Percentiles rank a stretch among this genome's conserved stretches.
These are phyloP conservation scores for Globisporangium rhizosaccharum DNA, from an alignment of 352 stramenopile species.

Conservation along the genomic window DNA sequence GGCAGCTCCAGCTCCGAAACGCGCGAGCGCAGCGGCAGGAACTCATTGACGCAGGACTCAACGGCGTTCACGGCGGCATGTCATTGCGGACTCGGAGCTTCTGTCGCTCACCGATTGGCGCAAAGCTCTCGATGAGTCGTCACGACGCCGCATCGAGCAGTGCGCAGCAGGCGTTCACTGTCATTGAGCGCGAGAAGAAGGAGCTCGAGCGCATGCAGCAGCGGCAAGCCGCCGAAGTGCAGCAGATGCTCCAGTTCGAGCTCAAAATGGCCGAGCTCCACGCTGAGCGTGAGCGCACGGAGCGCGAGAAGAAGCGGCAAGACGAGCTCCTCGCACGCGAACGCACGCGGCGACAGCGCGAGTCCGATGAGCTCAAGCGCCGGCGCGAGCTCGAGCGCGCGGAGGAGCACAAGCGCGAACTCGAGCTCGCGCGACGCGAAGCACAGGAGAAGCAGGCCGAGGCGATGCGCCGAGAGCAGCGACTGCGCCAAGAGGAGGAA, in stretches of 20 bases:
- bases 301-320: slow-evolving; percentile 40
- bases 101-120: slow-evolving; percentile 37
- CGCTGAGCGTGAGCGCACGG: slow-evolving; percentile 43
- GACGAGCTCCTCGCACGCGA: slow-evolving; percentile 38
- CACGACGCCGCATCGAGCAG: slow-evolving; percentile 13
- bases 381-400: slow-evolving; percentile 48
- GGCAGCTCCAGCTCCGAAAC: slow-evolving; percentile 42
- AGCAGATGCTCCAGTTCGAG: slow-evolving; percentile 69
- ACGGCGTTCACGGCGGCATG: slow-evolving; percentile 44
- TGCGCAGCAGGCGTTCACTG: slow-evolving; percentile 31
- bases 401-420: slow-evolving; percentile 41
- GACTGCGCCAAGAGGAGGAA: slow-evolving; percentile 47
- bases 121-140: slow-evolving; percentile 22
- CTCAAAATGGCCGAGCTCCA: slow-evolving; percentile 53
- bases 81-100: slow-evolving; percentile 47
- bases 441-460: slow-evolving; percentile 42
- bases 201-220: slow-evolving; percentile 68
- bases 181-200: slow-evolving; percentile 62
- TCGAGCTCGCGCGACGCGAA: slow-evolving; percentile 32
- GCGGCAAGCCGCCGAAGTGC: slow-evolving; percentile 60
- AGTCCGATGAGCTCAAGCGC: slow-evolving; percentile 46
- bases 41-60: slow-evolving; percentile 46
- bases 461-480: slow-evolving; percentile 35
- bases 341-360: slow-evolving; percentile 31
- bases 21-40: slow-evolving; percentile 46